These are phyloP conservation scores for Leccinum fallax DNA, from an alignment of 1,284 basidiomycete species.

Conservation along the genomic window DNA sequence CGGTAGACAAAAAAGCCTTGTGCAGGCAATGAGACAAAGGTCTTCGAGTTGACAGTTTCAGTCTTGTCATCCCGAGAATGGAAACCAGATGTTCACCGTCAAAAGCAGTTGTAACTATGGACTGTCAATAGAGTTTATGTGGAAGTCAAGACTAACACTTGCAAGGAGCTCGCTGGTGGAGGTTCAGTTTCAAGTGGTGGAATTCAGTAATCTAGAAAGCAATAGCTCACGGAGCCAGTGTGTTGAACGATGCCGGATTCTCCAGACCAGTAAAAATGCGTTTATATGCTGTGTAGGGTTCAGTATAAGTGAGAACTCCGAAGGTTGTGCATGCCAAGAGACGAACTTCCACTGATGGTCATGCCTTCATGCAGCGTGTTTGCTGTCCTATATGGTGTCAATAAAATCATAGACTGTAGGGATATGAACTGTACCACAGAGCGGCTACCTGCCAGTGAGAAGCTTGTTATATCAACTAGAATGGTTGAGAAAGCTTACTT, in stretches of 20 bases:
- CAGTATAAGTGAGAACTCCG: not conserved
- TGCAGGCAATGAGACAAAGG: not conserved
- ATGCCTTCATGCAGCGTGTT: conserved; percentile 5
- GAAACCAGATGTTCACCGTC: not conserved
- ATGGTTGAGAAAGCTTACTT: not conserved
- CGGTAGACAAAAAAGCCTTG: conserved; percentile 4
- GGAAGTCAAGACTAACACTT: not conserved
- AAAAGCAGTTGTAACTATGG: conserved; percentile 1
- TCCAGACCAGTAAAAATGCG: not conserved
- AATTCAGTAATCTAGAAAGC: not conserved
- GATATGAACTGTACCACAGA: not conserved
- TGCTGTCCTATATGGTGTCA: not conserved
- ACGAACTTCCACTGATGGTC: conserved; percentile 5
- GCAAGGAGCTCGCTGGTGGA: not conserved
- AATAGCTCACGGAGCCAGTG: conserved; percentile 1
- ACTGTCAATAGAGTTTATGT: not conserved
- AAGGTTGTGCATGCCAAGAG: not conserved
- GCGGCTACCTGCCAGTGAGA: not conserved
- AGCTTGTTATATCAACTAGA: not conserved
- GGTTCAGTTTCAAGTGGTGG: not conserved
- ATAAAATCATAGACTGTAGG: not conserved
- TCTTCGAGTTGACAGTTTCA: not conserved
- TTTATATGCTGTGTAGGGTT: conserved; percentile 4
- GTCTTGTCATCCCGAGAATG: not conserved
- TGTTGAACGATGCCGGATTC: not conserved